Evolutionary conservation across 441 rosid genomes (phyloP).

Genomic region (Erysimum cheiri): DNA sequence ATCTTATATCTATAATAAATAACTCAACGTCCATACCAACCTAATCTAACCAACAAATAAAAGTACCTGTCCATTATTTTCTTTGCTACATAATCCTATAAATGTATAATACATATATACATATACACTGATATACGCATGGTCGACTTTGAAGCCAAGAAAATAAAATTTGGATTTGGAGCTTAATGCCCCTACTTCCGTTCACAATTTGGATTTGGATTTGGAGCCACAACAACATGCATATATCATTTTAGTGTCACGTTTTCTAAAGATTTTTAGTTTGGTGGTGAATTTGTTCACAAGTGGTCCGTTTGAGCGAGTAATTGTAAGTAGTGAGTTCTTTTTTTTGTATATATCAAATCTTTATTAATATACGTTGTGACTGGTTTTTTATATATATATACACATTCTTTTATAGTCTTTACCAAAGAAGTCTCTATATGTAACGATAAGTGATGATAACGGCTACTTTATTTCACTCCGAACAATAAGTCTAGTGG

Average conservation of each 20-base stretch:
- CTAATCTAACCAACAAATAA: slow-evolving; percentile 6
- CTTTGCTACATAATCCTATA: not conserved
- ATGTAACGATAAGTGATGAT: not conserved
- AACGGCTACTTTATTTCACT: not conserved
- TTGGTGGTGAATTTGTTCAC: slow-evolving; percentile 6
- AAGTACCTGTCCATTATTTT: not conserved
- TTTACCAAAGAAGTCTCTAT: not conserved
- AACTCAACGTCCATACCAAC: slow-evolving; percentile 35
- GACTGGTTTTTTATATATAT: not conserved
- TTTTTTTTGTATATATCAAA: not conserved
- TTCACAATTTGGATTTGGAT: not conserved
- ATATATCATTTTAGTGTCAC: not conserved
- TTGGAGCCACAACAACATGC: not conserved
- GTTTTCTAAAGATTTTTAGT: not conserved
- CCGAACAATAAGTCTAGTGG: not conserved
- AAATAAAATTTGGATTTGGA: not conserved
- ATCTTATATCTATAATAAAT: slow-evolving; percentile 30
- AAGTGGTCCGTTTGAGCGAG: not conserved
- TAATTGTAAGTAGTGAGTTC: not conserved
- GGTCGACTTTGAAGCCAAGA: not conserved
- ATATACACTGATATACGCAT: not conserved
- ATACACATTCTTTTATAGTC: not conserved
- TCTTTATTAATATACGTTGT: slow-evolving; percentile 1
- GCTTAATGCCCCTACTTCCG: too few relatives aligned
- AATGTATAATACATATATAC: not conserved